These are phyloP conservation scores for Eragrostis curvula DNA, from an alignment of 176 grass and related monocot species.

Conservation along the genomic window DNA sequence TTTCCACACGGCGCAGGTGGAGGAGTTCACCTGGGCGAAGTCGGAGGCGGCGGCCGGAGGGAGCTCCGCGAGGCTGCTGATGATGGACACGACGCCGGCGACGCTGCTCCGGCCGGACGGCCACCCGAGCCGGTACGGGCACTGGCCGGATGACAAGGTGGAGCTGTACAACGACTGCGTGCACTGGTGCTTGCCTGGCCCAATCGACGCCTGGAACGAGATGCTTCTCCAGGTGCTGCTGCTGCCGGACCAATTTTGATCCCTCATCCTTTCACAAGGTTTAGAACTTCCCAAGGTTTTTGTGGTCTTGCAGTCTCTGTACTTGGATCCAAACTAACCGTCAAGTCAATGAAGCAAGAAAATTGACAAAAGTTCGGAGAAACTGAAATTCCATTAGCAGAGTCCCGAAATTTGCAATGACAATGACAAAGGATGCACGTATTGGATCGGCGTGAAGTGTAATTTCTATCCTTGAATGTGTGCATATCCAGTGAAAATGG, in stretches of 20 bases:
- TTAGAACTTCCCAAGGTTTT: too few species aligned
- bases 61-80: slow-evolving; percentile 10
- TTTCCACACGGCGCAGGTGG: slow-evolving; percentile 51
- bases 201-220: slow-evolving; percentile 65
- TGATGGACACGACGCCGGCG: slow-evolving; percentile 59
- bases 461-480: too few species aligned
- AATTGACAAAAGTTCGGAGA: too few species aligned
- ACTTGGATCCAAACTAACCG: too few species aligned
- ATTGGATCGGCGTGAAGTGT: too few species aligned
- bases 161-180: slow-evolving; percentile 64
- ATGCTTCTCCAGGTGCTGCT: slow-evolving; percentile 55
- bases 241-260: not conserved
- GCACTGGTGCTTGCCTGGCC: slow-evolving; percentile 61
- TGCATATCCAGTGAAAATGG: too few species aligned
- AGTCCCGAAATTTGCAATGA: too few species aligned
- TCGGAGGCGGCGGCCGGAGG: not conserved
- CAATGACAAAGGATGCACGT: too few species aligned
- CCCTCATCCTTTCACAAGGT: too few species aligned
- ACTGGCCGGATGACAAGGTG: slow-evolving; percentile 53
- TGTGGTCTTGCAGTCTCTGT: too few species aligned
- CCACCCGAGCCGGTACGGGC: slow-evolving; percentile 66
- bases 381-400: too few species aligned
- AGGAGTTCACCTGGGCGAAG: slow-evolving; percentile 53
- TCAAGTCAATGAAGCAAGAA: too few species aligned
- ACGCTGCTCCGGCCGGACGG: slow-evolving; percentile 64